These are phyloP conservation scores for Voacanga thouarsii DNA, from an alignment of 257 asterid genomes.

Conservation along the genomic window DNA sequence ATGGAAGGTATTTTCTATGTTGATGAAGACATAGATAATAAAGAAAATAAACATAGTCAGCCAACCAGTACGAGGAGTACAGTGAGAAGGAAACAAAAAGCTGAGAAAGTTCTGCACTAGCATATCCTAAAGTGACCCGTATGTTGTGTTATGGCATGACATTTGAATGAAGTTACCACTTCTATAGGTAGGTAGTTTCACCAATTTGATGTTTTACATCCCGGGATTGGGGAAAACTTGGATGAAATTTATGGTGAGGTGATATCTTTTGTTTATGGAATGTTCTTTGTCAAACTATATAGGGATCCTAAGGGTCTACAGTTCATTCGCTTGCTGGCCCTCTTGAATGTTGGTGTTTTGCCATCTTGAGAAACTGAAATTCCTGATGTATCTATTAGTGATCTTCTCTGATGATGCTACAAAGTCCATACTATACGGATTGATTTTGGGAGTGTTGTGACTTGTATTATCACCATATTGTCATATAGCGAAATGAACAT, in stretches of 20 bases:
- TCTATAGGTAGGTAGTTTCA: not conserved
- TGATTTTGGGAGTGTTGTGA: not conserved
- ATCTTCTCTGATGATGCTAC: not conserved
- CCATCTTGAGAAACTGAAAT: not conserved
- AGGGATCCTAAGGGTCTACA: not conserved
- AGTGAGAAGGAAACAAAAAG: slow-evolving; percentile 15
- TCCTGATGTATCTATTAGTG: not conserved
- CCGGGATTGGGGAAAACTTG: not conserved
- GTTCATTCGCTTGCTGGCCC: not conserved
- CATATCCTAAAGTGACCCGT: not conserved
- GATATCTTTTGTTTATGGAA: not conserved
- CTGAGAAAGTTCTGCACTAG: slow-evolving; percentile 17
- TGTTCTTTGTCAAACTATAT: not conserved
- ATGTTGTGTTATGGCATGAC: not conserved
- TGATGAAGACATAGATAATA: slow-evolving; percentile 20
- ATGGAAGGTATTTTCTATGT: slow-evolving; percentile 20
- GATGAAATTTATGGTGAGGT: not conserved
- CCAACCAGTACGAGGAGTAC: not conserved
- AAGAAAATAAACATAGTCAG: not conserved
- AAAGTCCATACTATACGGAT: too few relatives aligned
- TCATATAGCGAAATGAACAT: not conserved
- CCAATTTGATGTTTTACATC: not conserved
- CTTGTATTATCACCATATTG: not conserved
- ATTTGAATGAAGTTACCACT: not conserved
- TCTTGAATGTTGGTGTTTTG: not conserved